Evolutionary conservation across 2,329 filamentous ascomycete species (phyloP).

Genomic region (Cryoendolithus antarcticus): DNA sequence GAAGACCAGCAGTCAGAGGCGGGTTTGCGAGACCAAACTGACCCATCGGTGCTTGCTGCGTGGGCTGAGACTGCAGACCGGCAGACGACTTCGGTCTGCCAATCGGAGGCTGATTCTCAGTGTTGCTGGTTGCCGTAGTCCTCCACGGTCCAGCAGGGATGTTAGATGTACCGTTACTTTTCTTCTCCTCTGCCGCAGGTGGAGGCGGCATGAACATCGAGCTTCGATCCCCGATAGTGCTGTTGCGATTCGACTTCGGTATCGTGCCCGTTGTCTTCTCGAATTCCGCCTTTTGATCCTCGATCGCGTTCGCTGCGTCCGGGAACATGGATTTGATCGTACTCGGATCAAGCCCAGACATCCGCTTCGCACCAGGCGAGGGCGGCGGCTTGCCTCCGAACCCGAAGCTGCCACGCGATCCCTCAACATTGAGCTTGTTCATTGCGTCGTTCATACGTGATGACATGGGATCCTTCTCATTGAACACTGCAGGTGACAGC

Average conservation of each 20-base stretch:
- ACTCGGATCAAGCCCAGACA: slow-evolving; percentile 83
- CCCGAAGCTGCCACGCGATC: slow-evolving; percentile 72
- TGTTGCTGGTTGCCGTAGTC: slow-evolving; percentile 23
- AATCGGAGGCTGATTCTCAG: slow-evolving; percentile 41
- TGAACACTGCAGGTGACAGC: slow-evolving; percentile 83
- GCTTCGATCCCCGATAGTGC: slow-evolving; percentile 63
- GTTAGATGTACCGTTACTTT: slow-evolving; percentile 45
- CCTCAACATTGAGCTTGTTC: slow-evolving; percentile 84
- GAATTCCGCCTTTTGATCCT: slow-evolving; percentile 94
- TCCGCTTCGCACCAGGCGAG: slow-evolving; percentile 70
- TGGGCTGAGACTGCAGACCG: slow-evolving; percentile 37
- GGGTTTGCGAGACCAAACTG: slow-evolving; percentile 69
- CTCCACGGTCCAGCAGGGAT: slow-evolving; percentile 75
- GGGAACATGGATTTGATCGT: slow-evolving; percentile 99
- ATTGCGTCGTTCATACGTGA: slow-evolving; percentile 92
- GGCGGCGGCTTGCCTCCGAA: slow-evolving; percentile 54
- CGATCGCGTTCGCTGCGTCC: slow-evolving; percentile 94
- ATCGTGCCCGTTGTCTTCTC: slow-evolving; percentile 87
- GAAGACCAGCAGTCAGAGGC: slow-evolving; percentile 59
- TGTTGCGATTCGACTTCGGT: slow-evolving; percentile 87
- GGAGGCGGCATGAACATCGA: slow-evolving; percentile 67
- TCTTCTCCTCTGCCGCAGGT: slow-evolving; percentile 55
- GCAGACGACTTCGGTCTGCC: slow-evolving; percentile 66
- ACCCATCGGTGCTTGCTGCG: slow-evolving; percentile 58
- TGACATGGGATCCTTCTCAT: slow-evolving; percentile 95